phyloP scores from a whole-genome alignment of 208 protist genomes.

The Tritrichomonas foetus region DNA sequence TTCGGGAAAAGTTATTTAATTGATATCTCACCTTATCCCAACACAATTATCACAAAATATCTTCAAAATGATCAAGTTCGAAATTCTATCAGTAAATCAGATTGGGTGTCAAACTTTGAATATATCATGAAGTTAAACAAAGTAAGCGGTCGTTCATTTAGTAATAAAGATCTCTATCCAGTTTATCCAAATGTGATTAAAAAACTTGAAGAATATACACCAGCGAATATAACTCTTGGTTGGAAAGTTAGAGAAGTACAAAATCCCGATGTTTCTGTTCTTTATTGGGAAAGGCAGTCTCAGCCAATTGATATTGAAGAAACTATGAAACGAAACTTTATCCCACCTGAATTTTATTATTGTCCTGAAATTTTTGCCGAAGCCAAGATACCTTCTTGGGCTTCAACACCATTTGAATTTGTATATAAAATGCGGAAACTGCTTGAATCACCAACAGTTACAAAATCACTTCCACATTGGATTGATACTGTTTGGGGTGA shows the following conservation, averaged over 20 bases:
- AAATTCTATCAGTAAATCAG: no score
- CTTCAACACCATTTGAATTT: background rate
- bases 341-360: no score
- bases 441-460: background rate
- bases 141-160: background rate
- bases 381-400: background rate
- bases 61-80: no score
- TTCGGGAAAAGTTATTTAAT: no score
- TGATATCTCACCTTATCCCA: no score
- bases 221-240: conserved; percentile 51
- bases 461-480: background rate
- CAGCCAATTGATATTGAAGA: no score
- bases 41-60: no score
- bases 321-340: no score
- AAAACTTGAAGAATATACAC: no score
- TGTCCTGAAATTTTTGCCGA: no score
- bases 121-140: background rate
- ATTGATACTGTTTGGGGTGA: conserved; percentile 49
- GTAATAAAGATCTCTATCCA: background rate
- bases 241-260: conserved; percentile 22
- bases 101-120: background rate
- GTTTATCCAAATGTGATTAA: background rate
- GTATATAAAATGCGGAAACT: background rate
- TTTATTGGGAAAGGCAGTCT: no score
- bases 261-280: background rate